These are phyloP conservation scores for Plasmodium knowlesi DNA, from an alignment of 169 alveolate genomes.

Conservation along the genomic window DNA sequence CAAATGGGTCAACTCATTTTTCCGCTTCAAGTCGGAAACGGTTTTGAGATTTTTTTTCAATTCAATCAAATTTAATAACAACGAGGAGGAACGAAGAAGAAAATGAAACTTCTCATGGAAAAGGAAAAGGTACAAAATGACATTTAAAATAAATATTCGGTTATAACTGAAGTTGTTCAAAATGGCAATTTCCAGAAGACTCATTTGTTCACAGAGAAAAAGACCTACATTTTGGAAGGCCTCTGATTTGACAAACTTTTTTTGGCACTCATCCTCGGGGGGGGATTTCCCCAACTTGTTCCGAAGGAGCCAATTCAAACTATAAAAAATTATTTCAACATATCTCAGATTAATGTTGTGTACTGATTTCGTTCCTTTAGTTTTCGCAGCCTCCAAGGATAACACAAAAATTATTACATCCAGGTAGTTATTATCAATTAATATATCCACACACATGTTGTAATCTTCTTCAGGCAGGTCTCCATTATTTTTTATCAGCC, in stretches of 20 bases:
- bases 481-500: constrained; percentile 11
- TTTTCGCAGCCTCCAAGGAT: neutral
- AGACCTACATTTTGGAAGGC: constrained; percentile 17
- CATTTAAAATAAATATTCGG: constrained; percentile 32
- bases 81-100: neutral
- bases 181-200: constrained; percentile 23
- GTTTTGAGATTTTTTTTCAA: constrained; percentile 31
- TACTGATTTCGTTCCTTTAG: neutral
- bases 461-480: constrained; percentile 9
- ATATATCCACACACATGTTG: neutral
- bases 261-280: neutral
- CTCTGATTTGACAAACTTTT: neutral
- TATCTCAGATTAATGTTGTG: constrained; percentile 6
- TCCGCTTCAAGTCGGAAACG: constrained; percentile 10
- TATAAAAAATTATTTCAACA: constrained; percentile 60
- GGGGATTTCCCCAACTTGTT: constrained; percentile 3
- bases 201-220: constrained; percentile 36
- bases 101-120: constrained; percentile 40
- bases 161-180: constrained; percentile 34
- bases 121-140: constrained; percentile 40
- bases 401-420: constrained; percentile 20
- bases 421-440: constrained; percentile 44
- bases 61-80: constrained; percentile 40
- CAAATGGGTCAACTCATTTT: neutral
- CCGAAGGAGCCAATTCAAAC: constrained; percentile 48